Percentiles rank a stretch among this genome's conserved stretches.
Evolutionary conservation across 2,329 filamentous ascomycete species (phyloP).

Genomic region (Rugonectria rugulosa): DNA sequence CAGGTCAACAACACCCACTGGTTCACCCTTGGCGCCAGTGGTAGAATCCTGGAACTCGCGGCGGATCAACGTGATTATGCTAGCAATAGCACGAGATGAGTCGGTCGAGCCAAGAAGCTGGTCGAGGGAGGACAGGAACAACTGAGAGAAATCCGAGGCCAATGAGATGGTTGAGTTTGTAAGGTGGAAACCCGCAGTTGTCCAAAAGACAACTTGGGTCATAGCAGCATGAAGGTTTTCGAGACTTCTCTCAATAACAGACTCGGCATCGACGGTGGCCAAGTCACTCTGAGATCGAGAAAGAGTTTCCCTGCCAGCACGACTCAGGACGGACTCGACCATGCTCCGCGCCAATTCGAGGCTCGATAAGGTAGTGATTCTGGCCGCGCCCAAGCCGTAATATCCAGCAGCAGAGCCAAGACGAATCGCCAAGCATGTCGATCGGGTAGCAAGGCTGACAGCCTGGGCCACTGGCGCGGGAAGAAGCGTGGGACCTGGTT

Average conservation of each 20-base stretch:
- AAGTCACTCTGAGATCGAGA: conserved; percentile 54
- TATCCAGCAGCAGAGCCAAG: conserved; percentile 60
- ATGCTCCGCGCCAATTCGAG: conserved; percentile 64
- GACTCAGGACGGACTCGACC: conserved; percentile 61
- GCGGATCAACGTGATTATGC: conserved; percentile 69
- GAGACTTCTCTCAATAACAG: conserved; percentile 63
- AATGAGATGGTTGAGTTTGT: conserved; percentile 63
- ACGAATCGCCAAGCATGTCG: conserved; percentile 64
- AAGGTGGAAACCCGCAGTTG: conserved; percentile 66
- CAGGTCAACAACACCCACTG: conserved; percentile 67
- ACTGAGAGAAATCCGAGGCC: conserved; percentile 63
- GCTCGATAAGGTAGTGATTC: conserved; percentile 63
- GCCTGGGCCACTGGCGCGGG: conserved; percentile 64
- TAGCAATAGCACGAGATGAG: conserved; percentile 71
- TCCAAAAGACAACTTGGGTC: conserved; percentile 67
- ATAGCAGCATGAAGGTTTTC: conserved; percentile 65
- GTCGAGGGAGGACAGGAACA: conserved; percentile 66
- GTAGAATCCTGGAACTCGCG: conserved; percentile 70
- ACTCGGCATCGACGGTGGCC: conserved; percentile 61
- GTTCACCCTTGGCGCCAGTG: conserved; percentile 65
- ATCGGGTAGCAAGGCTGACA: conserved; percentile 67
- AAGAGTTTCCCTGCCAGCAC: conserved; percentile 60
- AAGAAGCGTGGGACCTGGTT: conserved; percentile 57
- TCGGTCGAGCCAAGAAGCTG: conserved; percentile 74
- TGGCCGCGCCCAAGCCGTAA: conserved; percentile 61